phyloP scores from a whole-genome alignment of 2,329 filamentous ascomycete species.

The Mollisiaceae sp. region DNA sequence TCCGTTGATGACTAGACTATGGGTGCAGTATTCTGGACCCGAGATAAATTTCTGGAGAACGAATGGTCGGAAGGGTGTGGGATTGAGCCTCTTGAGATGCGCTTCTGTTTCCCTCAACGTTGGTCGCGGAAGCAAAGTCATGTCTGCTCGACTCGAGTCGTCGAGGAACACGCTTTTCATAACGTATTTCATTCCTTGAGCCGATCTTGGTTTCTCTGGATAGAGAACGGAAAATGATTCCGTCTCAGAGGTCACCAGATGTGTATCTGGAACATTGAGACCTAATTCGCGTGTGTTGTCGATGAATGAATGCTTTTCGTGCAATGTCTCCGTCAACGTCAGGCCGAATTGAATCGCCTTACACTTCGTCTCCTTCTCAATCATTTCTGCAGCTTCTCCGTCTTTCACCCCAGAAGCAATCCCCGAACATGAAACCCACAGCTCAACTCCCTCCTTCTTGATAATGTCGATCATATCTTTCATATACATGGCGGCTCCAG shows the following conservation, averaged over 20 bases:
- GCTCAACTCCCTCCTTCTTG: slow-evolving; percentile 62
- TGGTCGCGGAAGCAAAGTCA: slow-evolving; percentile 67
- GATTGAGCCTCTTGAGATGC: slow-evolving; percentile 56
- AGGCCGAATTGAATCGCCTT: slow-evolving; percentile 67
- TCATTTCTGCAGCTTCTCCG: slow-evolving; percentile 64
- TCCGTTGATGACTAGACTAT: slow-evolving; percentile 69
- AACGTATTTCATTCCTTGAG: slow-evolving; percentile 56
- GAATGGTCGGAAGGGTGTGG: slow-evolving; percentile 54
- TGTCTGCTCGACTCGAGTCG: slow-evolving; percentile 61
- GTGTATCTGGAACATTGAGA: slow-evolving; percentile 58
- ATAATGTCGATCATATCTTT: slow-evolving; percentile 63
- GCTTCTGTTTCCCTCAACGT: slow-evolving; percentile 57
- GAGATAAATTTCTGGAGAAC: slow-evolving; percentile 71
- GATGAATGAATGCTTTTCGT: slow-evolving; percentile 71
- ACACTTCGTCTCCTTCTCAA: slow-evolving; percentile 63
- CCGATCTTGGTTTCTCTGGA: slow-evolving; percentile 26
- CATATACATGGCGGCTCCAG: slow-evolving; percentile 55
- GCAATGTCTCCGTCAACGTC: slow-evolving; percentile 59
- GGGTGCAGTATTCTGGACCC: slow-evolving; percentile 72
- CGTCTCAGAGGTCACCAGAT: slow-evolving; percentile 57
- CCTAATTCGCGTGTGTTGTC: slow-evolving; percentile 58
- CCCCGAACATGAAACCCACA: slow-evolving; percentile 79
- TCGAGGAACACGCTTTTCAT: slow-evolving; percentile 70
- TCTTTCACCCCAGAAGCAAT: slow-evolving; percentile 70
- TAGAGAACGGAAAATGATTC: slow-evolving; percentile 59